A percentile compares a stretch with the other conserved stretches of the same genome.
Evolutionary conservation across 352 stramenopile species (phyloP).

Genomic region (Phytophthora quininea): DNA sequence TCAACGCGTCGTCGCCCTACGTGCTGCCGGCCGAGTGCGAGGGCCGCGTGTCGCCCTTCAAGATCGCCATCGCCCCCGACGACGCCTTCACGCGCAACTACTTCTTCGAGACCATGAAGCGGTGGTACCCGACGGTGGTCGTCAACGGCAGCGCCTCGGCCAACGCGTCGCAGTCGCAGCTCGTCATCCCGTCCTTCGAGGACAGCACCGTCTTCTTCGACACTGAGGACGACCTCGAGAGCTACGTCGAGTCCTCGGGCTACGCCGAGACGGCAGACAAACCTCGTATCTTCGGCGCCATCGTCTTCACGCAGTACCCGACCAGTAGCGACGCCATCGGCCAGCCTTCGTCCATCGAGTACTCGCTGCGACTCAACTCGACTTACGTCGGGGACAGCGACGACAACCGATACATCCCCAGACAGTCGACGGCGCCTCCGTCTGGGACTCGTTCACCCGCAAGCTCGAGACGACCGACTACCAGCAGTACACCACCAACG

Average conservation of each 20-base stretch:
- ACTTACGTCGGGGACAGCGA: slow-evolving; percentile 24
- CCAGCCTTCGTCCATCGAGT: slow-evolving; percentile 32
- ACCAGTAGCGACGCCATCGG: slow-evolving; percentile 28
- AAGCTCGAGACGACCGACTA: slow-evolving; percentile 38
- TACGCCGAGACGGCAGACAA: slow-evolving; percentile 37
- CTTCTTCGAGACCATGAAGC: slow-evolving; percentile 39
- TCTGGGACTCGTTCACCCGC: slow-evolving; percentile 24
- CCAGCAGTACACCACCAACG: slow-evolving; percentile 42
- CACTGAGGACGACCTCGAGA: slow-evolving; percentile 36
- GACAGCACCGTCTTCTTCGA: slow-evolving; percentile 50
- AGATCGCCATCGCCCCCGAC: slow-evolving; percentile 50
- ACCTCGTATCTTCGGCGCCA: slow-evolving; percentile 51
- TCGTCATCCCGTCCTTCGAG: slow-evolving; percentile 43
- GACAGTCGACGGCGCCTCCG: slow-evolving; percentile 20
- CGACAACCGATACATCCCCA: slow-evolving; percentile 19
- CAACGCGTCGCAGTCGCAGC: slow-evolving; percentile 5
- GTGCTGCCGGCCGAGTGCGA: slow-evolving; percentile 40
- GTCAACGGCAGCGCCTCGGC: slow-evolving; percentile 13
- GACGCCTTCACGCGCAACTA: slow-evolving; percentile 50
- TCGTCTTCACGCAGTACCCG: slow-evolving; percentile 44
- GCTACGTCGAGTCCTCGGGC: slow-evolving; percentile 36
- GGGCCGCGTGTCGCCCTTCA: slow-evolving; percentile 52
- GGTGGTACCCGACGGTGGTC: slow-evolving; percentile 48
- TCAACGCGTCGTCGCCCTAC: slow-evolving; percentile 31
- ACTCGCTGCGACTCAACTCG: slow-evolving; percentile 46